Percentiles rank a stretch among this genome's conserved stretches.
Evolutionary conservation across 2,329 filamentous ascomycete genomes (phyloP).

Genomic region (Penicillium sp.): DNA sequence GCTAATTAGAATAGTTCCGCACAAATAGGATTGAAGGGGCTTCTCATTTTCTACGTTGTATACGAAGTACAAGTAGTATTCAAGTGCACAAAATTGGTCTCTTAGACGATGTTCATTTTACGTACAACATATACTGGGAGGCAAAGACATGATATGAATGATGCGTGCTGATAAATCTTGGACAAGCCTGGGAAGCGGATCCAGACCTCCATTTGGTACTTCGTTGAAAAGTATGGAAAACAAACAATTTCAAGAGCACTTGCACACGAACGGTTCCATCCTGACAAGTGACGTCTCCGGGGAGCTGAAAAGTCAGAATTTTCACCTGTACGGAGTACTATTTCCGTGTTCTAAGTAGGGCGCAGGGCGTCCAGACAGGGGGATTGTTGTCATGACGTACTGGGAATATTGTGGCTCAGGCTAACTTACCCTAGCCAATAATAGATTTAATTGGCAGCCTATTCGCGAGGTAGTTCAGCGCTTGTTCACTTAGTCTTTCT

Average conservation of each 20-base stretch:
- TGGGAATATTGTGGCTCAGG: conserved; percentile 6
- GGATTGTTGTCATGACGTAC: background rate
- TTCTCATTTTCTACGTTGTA: too few relatives aligned
- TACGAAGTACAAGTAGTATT: background rate
- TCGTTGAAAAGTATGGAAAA: background rate
- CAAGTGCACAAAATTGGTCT: too few relatives aligned
- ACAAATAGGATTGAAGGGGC: conserved; percentile 1
- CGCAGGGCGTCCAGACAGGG: background rate
- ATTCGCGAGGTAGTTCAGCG: background rate
- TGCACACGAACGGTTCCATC: background rate
- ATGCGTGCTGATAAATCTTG: background rate
- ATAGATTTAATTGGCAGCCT: background rate
- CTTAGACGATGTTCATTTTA: too few relatives aligned
- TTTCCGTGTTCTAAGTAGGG: background rate
- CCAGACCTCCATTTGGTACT: background rate
- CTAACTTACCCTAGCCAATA: background rate
- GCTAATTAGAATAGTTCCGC: conserved; percentile 8
- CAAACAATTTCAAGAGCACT: background rate
- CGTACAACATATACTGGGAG: background rate
- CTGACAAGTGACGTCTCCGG: conserved; percentile 2
- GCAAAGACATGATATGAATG: background rate
- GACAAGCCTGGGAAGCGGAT: background rate
- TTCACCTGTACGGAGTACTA: background rate
- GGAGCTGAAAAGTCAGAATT: conserved; percentile 12
- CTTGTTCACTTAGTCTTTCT: background rate